Evolutionary conservation across 2,329 filamentous ascomycete genomes (phyloP), one percentile per base, ranked within the genome.

Genomic region (Pyrenochaeta sp.): DNA sequence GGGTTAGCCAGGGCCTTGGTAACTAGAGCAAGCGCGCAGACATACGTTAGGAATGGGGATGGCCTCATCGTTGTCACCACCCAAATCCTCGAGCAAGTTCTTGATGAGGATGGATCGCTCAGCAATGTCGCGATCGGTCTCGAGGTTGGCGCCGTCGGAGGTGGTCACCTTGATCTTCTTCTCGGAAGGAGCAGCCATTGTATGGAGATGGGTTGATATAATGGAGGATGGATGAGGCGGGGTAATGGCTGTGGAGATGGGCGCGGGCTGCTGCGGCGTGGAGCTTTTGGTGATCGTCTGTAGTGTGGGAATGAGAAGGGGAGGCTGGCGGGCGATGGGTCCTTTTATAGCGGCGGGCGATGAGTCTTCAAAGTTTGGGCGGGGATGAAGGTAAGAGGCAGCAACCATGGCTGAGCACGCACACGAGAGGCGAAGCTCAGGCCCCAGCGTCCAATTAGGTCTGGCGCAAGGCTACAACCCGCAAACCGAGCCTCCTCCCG

Each of bases 61-160:
- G 3, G 88, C 81, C 68, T 92, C 86, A 15, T 72, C 69, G 50
- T 69, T 71, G 37, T 77, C 75, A 41, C 69, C 86, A 58, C 90
- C 91, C 34, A 97, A 77, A 77, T 99, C 94, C 69, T 96, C 92
- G 31, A 99, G 83, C 87, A 99, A 87, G 81, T 97, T 96, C 85
- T 96, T 96, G 80, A 99, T 95, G 39, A 99, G 81, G 65, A 96
- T 85, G 3, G 90, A 96, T 57, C 93, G 89, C 79, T 96, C 90
- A 28, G 89, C 90, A 49, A 97, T 89, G 24, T 83, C 79, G 55
- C 90, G 89, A 55, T 96, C 72, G 26, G 76, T 74, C 15, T 55
- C 45, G 53, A 79, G 70, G 52, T 74, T 69, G 55, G 73, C 66
- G 48, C 72, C 72, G 58, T 79, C 77, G 45, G 71, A 75, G 51